These are phyloP conservation scores for Physaria fendleri DNA, from an alignment of 345 rosid genomes.

Conservation along the genomic window DNA sequence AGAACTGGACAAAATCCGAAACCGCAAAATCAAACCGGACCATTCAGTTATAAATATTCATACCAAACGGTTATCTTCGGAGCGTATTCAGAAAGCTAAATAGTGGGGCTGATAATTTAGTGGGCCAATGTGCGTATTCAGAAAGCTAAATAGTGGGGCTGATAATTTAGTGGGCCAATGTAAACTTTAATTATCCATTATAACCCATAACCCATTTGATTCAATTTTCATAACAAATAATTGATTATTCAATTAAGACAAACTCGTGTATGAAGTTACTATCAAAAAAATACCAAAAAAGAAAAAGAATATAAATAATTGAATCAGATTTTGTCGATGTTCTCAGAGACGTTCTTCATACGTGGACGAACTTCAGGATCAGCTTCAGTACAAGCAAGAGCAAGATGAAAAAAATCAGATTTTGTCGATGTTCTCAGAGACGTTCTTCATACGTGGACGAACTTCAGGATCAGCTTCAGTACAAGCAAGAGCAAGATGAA, in stretches of 20 bases:
- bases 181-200: too few species aligned
- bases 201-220: neutral
- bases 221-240: conserved; percentile 9
- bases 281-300: neutral
- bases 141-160: too few species aligned
- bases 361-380: conserved; percentile 89
- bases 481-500: conserved; percentile 86
- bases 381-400: conserved; percentile 75
- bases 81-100: too few species aligned
- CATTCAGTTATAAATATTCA: too few species aligned
- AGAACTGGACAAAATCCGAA: neutral
- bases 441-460: conserved; percentile 90
- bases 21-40: neutral
- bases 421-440: conserved; percentile 79
- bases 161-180: neutral
- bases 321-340: conserved; percentile 55
- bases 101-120: neutral
- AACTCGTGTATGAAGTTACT: conserved; percentile 15
- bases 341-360: conserved; percentile 88
- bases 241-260: conserved; percentile 14
- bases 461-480: conserved; percentile 78
- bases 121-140: neutral
- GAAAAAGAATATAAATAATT: conserved; percentile 2
- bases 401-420: conserved; percentile 79
- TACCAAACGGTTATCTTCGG: neutral